Evolutionary conservation across 2,329 filamentous ascomycete species (phyloP), one percentile per base, ranked within the genome.

Genomic region (Penicillium janthinellum): DNA sequence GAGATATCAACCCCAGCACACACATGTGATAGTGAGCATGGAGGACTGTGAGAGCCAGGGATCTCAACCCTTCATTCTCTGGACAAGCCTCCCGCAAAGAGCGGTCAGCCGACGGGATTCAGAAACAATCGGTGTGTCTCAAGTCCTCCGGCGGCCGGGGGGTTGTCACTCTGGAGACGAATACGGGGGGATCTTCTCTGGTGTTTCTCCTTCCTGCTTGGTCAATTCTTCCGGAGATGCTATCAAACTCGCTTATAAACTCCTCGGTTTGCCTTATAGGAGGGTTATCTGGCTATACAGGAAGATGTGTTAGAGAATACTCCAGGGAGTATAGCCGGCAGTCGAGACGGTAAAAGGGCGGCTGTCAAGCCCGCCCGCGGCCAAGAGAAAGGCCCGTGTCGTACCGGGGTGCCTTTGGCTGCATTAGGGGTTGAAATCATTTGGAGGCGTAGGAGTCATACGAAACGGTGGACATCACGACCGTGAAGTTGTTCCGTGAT

Each of bases 71-170:
- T 7, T 45, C 44, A 47, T 28, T 31, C 25, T 45, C 42, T 45
- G 20, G 28, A 31, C 28, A 12, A 15, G 15, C 39, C 39, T 12
- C 5, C 44, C 20, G 25, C 11, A 47, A 47, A 47, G 44, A 47
- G 44, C 44, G 44, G 44, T 47, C 22, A 45, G 42, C 42, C 14
- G 4, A 12, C 14, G 14, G 44, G 42, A 14, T 45, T 47, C 14
- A 47, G 44, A 47, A 47, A 47, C 22, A 31, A 47, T 47, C 44
- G 44, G 44, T 47, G 42, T 45, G 44, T 47, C 44, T 28, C 12
- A 31, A 47, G 44, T 45, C 25, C 22, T 20, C 39, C 39, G n/a
- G 38, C 1, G 17, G 17, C 17, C 20, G 20, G 20, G 20, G 20
- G 20, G 2, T 20, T 20, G 20, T 20, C 20, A 20, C 20, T 20